A percentile compares a stretch with the other conserved stretches of the same genome.
These are phyloP conservation scores for Syncephalastrum racemosum DNA, from an alignment of 371 early-diverging fungal genomes.

Conservation along the genomic window DNA sequence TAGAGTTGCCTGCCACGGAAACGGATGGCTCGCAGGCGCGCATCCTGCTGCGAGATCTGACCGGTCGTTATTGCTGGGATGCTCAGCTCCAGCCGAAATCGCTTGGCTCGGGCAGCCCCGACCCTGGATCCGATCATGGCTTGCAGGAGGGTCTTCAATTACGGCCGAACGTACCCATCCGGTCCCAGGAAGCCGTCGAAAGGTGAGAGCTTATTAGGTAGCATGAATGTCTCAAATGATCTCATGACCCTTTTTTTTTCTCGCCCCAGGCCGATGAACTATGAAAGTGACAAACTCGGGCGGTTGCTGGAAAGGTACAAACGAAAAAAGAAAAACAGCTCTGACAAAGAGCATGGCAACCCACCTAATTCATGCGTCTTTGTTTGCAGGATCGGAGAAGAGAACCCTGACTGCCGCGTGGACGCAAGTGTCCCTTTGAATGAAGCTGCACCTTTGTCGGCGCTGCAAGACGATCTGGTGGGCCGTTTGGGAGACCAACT, in stretches of 20 bases:
- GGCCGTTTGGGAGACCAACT: conserved; percentile 41
- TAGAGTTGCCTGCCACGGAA: conserved; percentile 50
- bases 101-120: no score
- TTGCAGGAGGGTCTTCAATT: no score
- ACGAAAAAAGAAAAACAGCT: conserved; percentile 3
- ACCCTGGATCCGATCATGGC: no score
- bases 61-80: conserved; percentile 85
- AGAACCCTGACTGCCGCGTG: conserved; percentile 66
- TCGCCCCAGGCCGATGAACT: conserved; percentile 1
- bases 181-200: no score
- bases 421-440: conserved; percentile 50
- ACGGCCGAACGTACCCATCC: no score
- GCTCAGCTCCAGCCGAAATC: conserved; percentile 43
- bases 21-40: conserved; percentile 42
- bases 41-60: conserved; percentile 70
- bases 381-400: conserved; percentile 49
- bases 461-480: conserved; percentile 35
- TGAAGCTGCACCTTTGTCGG: conserved; percentile 36
- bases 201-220: no score
- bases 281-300: conserved; percentile 38
- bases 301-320: conserved; percentile 45
- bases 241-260: no score
- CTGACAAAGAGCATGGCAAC: conserved; percentile 12
- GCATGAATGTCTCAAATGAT: no score
- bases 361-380: conserved; percentile 7